Evolutionary conservation across 345 rosid species (phyloP).

Genomic region (sweet orange (Citrus sinensis)): DVS_A1.0 CM039164.1:23112501-23113000

Average conservation of each 20-base stretch:
- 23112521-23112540: not conserved
- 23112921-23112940: not conserved
- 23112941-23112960: not conserved
- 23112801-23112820: constrained; percentile 94
- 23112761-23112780: constrained; percentile 41
- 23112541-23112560: constrained; percentile 2
- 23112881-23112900: constrained; percentile 1
- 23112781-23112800: constrained; percentile 82
- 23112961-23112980: not conserved
- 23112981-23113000: not conserved
- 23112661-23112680: constrained; percentile 94
- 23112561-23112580: not conserved
- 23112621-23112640: constrained; percentile 49
- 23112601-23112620: not conserved
- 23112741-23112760: not conserved
- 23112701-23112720: not conserved
- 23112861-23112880: constrained; percentile 91
- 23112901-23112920: not conserved
- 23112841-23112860: constrained; percentile 91
- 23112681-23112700: constrained; percentile 44
- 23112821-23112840: constrained; percentile 74
- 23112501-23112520: not conserved
- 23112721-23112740: too few species aligned
- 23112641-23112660: constrained; percentile 92
- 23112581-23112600: not conserved